Evolutionary conservation across 1,284 basidiomycete genomes (phyloP).

Genomic region (Thelephora terrestris): DNA sequence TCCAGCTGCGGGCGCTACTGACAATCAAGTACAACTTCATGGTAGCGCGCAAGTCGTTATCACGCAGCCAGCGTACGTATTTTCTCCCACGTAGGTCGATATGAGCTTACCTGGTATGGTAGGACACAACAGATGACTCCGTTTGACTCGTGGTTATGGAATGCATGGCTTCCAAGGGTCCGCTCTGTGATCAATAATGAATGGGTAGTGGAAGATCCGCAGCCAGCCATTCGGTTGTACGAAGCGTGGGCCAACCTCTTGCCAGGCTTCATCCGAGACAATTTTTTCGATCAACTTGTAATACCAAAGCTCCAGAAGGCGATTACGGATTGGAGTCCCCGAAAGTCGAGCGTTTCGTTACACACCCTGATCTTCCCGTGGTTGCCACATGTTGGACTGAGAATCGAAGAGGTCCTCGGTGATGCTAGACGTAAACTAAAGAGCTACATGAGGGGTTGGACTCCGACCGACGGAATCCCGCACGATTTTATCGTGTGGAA

Average conservation of each 20-base stretch:
- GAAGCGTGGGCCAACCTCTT: slow-evolving; percentile 84
- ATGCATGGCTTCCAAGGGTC: slow-evolving; percentile 90
- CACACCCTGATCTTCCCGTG: slow-evolving; percentile 90
- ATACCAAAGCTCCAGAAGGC: slow-evolving; percentile 84
- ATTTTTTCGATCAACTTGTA: slow-evolving; percentile 91
- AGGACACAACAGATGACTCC: slow-evolving; percentile 79
- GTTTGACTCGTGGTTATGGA: slow-evolving; percentile 92
- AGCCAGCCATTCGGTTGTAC: slow-evolving; percentile 73
- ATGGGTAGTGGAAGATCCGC: slow-evolving; percentile 72
- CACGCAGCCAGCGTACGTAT: slow-evolving; percentile 29
- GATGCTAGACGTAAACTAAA: slow-evolving; percentile 84
- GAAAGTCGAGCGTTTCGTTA: slow-evolving; percentile 47
- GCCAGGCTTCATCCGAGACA: slow-evolving; percentile 88
- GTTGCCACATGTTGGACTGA: slow-evolving; percentile 78
- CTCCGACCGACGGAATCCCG: slow-evolving; percentile 64
- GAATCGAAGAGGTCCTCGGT: slow-evolving; percentile 71
- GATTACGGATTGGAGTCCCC: slow-evolving; percentile 76
- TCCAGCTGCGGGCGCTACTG: slow-evolving; percentile 27
- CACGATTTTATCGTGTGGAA: slow-evolving; percentile 71
- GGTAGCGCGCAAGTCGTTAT: slow-evolving; percentile 32
- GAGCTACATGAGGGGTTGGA: slow-evolving; percentile 72
- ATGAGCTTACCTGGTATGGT: slow-evolving; percentile 4
- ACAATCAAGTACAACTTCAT: slow-evolving; percentile 46
- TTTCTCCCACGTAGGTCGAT: not conserved
- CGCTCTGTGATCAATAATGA: slow-evolving; percentile 88